Evolutionary conservation across 2,329 filamentous ascomycete genomes (phyloP).

Genomic region (Penicillium decumbens): DNA sequence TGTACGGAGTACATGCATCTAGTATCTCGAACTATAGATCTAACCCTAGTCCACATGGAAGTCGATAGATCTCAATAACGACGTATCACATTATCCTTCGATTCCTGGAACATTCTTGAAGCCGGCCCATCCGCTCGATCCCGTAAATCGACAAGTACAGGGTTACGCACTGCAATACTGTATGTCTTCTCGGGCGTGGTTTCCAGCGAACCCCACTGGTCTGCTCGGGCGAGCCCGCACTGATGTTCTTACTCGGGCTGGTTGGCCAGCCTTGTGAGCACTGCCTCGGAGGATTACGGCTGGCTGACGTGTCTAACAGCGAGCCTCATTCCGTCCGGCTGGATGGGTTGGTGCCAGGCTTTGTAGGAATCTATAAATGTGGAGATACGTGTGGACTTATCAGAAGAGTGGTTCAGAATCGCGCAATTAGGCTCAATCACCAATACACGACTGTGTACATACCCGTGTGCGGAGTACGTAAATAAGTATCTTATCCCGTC

Average conservation of each 20-base stretch:
- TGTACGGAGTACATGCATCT: not conserved
- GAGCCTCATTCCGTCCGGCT: not conserved
- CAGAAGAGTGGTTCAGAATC: not conserved
- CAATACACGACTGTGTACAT: not conserved
- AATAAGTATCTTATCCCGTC: no score
- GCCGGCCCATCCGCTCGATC: not conserved
- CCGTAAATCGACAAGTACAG: not conserved
- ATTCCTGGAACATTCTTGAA: constrained; percentile 4
- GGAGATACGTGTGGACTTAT: not conserved
- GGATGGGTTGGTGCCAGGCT: not conserved
- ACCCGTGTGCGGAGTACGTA: not conserved
- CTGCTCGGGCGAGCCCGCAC: constrained; percentile 12
- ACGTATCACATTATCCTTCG: constrained; percentile 2
- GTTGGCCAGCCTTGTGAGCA: constrained; percentile 1
- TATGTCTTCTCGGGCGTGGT: not conserved
- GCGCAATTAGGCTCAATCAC: not conserved
- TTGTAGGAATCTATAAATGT: not conserved
- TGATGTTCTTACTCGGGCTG: not conserved
- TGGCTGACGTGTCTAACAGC: constrained; percentile 20
- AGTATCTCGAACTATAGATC: not conserved
- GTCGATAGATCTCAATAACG: constrained; percentile 3
- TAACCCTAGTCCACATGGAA: constrained; percentile 10
- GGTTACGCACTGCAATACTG: not conserved
- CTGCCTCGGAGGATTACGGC: constrained; percentile 1
- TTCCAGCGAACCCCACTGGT: not conserved